A percentile compares a stretch with the other conserved stretches of the same genome.
phyloP scores from a whole-genome alignment of 2,329 filamentous ascomycete genomes.

The Aureobasidium subglaciale region DNA sequence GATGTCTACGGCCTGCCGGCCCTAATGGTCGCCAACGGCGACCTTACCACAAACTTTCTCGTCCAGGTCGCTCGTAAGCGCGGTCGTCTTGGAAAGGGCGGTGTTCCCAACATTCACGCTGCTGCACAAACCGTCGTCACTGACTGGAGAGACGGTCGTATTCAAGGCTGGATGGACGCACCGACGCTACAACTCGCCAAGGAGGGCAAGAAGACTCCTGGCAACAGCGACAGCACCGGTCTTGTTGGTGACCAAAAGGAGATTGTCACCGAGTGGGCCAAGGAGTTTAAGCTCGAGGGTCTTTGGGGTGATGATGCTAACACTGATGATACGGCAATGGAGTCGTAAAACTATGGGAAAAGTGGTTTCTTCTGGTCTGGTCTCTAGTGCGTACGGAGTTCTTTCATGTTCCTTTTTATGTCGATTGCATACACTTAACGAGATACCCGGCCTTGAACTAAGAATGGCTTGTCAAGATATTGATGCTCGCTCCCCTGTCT shows the following conservation, averaged over 20 bases:
- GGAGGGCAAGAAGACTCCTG: conserved; percentile 10
- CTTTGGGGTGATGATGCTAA: conserved; percentile 58
- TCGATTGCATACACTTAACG: conserved; percentile 10
- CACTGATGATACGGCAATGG: conserved; percentile 12
- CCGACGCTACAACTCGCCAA: conserved; percentile 11
- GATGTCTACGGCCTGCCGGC: conserved; percentile 79
- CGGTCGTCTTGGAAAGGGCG: conserved; percentile 79
- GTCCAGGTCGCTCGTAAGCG: conserved; percentile 92
- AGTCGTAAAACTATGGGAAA: conserved; percentile 4
- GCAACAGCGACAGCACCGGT: conserved; percentile 6
- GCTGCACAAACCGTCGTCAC: conserved; percentile 89
- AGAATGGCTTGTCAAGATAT: conserved; percentile 11
- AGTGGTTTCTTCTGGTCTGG: not conserved
- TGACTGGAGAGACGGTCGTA: conserved; percentile 50
- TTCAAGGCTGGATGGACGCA: conserved; percentile 19
- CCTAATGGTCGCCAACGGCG: conserved; percentile 60
- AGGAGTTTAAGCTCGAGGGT: conserved; percentile 56
- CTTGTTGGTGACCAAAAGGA: conserved; percentile 18
- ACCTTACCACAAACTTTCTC: conserved; percentile 82
- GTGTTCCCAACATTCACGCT: conserved; percentile 78
- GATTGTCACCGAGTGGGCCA: conserved; percentile 18
- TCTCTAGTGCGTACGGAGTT: conserved; percentile 13
- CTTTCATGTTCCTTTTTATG: not conserved
- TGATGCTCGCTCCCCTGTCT: not conserved
- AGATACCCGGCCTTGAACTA: conserved; percentile 13